Percentiles rank a stretch among this genome's conserved stretches.
These are phyloP conservation scores for Salix purpurea DNA, from an alignment of 345 rosid species.

Conservation along the genomic window DNA sequence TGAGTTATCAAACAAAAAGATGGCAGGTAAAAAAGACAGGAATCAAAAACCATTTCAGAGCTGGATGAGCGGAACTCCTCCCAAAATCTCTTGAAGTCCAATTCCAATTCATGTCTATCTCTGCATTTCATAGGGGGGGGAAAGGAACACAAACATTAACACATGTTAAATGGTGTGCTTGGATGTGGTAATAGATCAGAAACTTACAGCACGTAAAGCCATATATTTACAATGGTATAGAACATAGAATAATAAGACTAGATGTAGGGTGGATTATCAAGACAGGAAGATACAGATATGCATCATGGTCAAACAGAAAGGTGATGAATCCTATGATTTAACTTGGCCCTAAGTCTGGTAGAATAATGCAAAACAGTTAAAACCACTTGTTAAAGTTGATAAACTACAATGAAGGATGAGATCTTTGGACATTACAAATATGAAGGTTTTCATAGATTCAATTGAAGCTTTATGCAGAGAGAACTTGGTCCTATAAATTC, in stretches of 20 bases:
- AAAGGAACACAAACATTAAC: not conserved
- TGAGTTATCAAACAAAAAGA: conserved; percentile 1
- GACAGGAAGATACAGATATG: not conserved
- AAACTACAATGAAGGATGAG: not conserved
- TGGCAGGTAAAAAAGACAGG: conserved; percentile 1
- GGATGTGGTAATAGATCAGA: not conserved
- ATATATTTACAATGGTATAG: not conserved
- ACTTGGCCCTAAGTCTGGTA: not conserved
- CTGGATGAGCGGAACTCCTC: conserved; percentile 98
- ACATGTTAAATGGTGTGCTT: not conserved
- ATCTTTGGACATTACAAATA: not conserved
- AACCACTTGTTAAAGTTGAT: not conserved
- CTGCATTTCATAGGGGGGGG: conserved; percentile 31
- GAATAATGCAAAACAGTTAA: not conserved
- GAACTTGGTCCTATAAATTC: not conserved
- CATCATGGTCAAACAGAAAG: not conserved
- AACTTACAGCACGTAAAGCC: not conserved
- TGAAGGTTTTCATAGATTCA: not conserved
- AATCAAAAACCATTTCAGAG: conserved; percentile 68
- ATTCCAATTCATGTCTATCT: conserved; percentile 82
- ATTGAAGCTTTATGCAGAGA: not conserved
- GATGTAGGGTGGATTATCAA: not conserved
- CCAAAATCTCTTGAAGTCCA: conserved; percentile 99
- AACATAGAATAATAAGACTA: not conserved
- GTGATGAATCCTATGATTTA: not conserved